phyloP scores from a whole-genome alignment of 441 rosid species.

The Breynia disticha region DNA sequence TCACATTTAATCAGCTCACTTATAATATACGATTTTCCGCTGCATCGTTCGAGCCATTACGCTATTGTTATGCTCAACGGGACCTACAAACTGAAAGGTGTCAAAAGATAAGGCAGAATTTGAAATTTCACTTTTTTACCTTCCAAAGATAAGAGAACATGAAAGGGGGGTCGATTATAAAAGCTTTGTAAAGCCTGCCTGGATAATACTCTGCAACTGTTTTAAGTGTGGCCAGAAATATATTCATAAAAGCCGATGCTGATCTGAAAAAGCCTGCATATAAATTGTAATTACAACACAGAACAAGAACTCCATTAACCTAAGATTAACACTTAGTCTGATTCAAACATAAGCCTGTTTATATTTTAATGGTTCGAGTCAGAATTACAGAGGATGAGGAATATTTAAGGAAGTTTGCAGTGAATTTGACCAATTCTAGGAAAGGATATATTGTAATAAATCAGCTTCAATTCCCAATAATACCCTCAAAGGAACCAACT shows the following conservation, averaged over 20 bases:
- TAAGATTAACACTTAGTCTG: neutral
- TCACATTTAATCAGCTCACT: too few species aligned
- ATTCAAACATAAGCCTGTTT: too few species aligned
- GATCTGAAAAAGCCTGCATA: conserved; percentile 89
- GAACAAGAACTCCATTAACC: neutral
- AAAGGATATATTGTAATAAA: neutral
- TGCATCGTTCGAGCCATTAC: too few species aligned
- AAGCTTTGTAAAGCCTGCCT: conserved; percentile 64
- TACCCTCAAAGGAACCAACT: conserved; percentile 20
- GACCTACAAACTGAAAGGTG: too few species aligned
- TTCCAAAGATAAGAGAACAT: conserved; percentile 87
- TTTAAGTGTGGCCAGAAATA: conserved; percentile 64
- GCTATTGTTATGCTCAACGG: too few species aligned
- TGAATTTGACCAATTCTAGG: conserved; percentile 27
- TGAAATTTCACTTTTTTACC: conserved; percentile 42
- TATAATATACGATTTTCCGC: too few species aligned
- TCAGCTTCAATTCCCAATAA: conserved; percentile 39
- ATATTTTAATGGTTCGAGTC: too few species aligned
- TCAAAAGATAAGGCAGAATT: conserved; percentile 10
- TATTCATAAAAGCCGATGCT: conserved; percentile 75
- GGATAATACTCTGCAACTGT: conserved; percentile 76
- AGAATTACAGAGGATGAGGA: too few species aligned
- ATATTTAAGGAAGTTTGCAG: conserved; percentile 9
- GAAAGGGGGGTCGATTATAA: conserved; percentile 87
- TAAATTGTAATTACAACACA: too few species aligned